Conservation (phyloP, 352 stramenopile genomes). For the Pythium folliculosum region DNA sequence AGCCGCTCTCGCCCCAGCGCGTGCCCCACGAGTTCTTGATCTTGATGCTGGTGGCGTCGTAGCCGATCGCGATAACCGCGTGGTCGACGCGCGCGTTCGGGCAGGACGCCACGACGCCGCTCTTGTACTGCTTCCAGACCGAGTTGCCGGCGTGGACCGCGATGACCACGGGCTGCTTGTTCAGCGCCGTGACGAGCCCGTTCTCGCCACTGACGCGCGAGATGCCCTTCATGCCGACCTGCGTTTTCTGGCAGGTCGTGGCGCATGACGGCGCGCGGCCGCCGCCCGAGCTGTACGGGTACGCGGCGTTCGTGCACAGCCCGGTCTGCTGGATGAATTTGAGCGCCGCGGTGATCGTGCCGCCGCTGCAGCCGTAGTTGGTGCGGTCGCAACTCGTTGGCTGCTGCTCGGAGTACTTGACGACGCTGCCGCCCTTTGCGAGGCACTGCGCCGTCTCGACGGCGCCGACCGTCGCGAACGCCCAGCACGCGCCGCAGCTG, state of each 20-base stretch:
- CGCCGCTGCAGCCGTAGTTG: conserved; percentile 25
- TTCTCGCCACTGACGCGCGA: conserved; percentile 58
- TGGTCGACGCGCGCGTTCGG: conserved; percentile 93
- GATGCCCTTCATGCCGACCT: conserved; percentile 25
- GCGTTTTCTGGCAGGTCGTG: conserved; percentile 27
- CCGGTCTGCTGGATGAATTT: conserved; percentile 26
- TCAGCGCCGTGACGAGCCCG: conserved; percentile 82
- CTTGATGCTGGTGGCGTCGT: conserved; percentile 85
- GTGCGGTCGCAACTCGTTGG: conserved; percentile 21
- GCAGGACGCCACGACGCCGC: conserved; percentile 81
- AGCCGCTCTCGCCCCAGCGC: conserved; percentile 93
- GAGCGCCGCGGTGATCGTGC: conserved; percentile 13
- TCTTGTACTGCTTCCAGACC: conserved; percentile 95
- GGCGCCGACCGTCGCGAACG: conserved; percentile 37
- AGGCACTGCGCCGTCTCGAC: conserved; percentile 36
- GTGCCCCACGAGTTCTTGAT: conserved; percentile 97
- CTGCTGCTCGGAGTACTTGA: conserved; percentile 31
- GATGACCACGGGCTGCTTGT: conserved; percentile 91
- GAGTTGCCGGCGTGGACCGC: conserved; percentile 92
- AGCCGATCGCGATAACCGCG: conserved; percentile 95
- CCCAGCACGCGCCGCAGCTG: conserved; percentile 48
- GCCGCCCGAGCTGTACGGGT: conserved; percentile 47
- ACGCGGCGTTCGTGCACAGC: conserved; percentile 26
- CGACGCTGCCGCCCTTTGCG: conserved; percentile 11
- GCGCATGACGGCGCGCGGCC: conserved; percentile 22